A percentile compares a stretch with the other conserved stretches of the same genome.
These are phyloP conservation scores for Dipteronia dyeriana DNA, from an alignment of 345 rosid species.

Conservation along the genomic window DNA sequence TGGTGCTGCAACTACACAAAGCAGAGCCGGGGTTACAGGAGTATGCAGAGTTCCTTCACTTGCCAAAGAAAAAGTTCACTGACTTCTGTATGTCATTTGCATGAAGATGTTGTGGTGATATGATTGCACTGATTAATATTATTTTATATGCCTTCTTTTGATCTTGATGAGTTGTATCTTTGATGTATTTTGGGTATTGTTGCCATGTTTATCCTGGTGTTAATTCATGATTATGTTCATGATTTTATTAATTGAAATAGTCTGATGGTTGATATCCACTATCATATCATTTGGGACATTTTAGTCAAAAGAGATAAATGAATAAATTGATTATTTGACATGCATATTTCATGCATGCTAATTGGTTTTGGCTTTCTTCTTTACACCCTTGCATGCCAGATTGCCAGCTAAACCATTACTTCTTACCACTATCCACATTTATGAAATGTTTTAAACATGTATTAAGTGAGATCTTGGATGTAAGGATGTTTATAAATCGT, in stretches of 20 bases:
- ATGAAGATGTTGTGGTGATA: neutral
- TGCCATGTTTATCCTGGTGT: neutral
- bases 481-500: neutral
- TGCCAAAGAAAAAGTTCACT: conserved; percentile 46
- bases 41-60: conserved; percentile 72
- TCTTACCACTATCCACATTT: neutral
- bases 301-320: neutral
- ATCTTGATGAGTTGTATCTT: neutral
- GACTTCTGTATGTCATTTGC: conserved; percentile 40
- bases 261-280: too few relatives aligned
- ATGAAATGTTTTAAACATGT: neutral
- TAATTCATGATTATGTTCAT: neutral
- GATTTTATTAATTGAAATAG: neutral
- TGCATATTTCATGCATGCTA: neutral
- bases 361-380: neutral
- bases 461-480: too few relatives aligned
- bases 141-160: neutral
- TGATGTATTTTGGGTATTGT: neutral
- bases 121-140: neutral
- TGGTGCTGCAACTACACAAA: conserved; percentile 69
- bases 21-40: conserved; percentile 47
- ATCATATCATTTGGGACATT: neutral
- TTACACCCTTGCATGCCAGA: neutral
- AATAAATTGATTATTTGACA: neutral
- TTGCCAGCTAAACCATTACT: too few relatives aligned